These are phyloP conservation scores for Trichoderma sp. DNA, from an alignment of 2,329 filamentous ascomycete genomes.

Conservation along the genomic window DNA sequence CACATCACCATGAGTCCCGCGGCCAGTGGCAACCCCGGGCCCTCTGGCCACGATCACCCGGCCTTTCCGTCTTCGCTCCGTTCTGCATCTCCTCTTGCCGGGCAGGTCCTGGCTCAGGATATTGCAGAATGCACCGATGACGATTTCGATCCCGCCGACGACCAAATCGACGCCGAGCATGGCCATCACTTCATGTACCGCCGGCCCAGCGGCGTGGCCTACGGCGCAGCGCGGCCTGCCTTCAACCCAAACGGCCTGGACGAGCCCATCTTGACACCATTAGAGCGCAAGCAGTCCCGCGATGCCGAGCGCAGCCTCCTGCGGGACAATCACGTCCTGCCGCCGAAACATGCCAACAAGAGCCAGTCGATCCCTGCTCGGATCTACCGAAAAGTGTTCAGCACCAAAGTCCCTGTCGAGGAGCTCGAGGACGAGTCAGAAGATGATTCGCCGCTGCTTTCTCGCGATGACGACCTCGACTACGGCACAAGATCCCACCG, in stretches of 20 bases:
- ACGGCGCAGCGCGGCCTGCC: constrained; percentile 69
- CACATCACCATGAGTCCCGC: constrained; percentile 15
- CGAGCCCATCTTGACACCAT: constrained; percentile 53
- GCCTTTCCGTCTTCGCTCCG: constrained; percentile 52
- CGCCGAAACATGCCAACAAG: constrained; percentile 56
- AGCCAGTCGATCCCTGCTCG: constrained; percentile 42
- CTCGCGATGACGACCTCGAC: constrained; percentile 16
- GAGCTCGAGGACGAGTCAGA: constrained; percentile 47
- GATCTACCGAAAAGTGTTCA: constrained; percentile 55
- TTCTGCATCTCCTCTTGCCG: constrained; percentile 65
- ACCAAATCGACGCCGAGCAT: constrained; percentile 42
- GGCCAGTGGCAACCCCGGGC: constrained; percentile 11
- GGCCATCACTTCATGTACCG: constrained; percentile 65
- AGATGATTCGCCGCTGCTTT: constrained; percentile 49
- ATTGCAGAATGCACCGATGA: constrained; percentile 65
- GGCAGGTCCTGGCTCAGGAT: constrained; percentile 67
- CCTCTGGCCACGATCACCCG: constrained; percentile 29
- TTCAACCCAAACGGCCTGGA: constrained; percentile 60
- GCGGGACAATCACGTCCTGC: constrained; percentile 66
- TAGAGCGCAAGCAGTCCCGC: constrained; percentile 59
- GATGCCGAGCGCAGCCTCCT: constrained; percentile 63
- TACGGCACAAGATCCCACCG: constrained; percentile 38
- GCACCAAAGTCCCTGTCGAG: constrained; percentile 53
- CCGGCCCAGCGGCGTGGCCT: constrained; percentile 75
- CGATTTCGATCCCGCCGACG: constrained; percentile 45